These are phyloP conservation scores for Yarrowia divulgata DNA, from an alignment of 805 yeast genomes.

Conservation along the genomic window DNA sequence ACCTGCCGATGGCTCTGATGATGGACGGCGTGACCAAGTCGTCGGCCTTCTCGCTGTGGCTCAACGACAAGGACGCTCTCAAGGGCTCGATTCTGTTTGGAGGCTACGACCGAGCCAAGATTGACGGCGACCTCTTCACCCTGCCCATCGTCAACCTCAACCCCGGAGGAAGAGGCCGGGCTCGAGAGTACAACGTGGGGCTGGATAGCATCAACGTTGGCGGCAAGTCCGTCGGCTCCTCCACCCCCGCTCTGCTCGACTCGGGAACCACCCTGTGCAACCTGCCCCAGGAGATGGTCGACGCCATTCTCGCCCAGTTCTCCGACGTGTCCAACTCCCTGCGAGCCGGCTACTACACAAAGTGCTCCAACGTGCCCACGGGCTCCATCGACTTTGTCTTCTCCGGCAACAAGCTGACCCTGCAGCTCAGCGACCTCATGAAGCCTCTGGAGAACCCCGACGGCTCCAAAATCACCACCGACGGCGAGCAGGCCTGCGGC, in stretches of 20 bases:
- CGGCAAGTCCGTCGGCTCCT: slow-evolving; percentile 32
- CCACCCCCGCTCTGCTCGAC: slow-evolving; percentile 53
- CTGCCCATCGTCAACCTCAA: slow-evolving; percentile 51
- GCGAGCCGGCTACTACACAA: slow-evolving; percentile 53
- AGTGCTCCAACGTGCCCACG: slow-evolving; percentile 34
- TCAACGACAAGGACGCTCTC: slow-evolving; percentile 49
- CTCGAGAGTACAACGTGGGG: slow-evolving; percentile 32
- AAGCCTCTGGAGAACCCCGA: slow-evolving; percentile 42
- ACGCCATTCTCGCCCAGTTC: slow-evolving; percentile 45
- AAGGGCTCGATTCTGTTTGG: slow-evolving; percentile 45
- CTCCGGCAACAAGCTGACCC: slow-evolving; percentile 88
- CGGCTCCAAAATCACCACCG: slow-evolving; percentile 34
- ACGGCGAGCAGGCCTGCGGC: slow-evolving; percentile 37
- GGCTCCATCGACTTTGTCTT: slow-evolving; percentile 75
- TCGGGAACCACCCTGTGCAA: slow-evolving; percentile 61
- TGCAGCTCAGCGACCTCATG: slow-evolving; percentile 76
- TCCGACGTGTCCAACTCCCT: slow-evolving; percentile 68
- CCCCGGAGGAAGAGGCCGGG: slow-evolving; percentile 44
- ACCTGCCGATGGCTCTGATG: slow-evolving; percentile 51
- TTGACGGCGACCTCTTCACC: slow-evolving; percentile 42
- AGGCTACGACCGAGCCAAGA: slow-evolving; percentile 43
- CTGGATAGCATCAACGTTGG: slow-evolving; percentile 40
- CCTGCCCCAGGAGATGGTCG: slow-evolving; percentile 52
- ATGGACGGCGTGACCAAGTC: slow-evolving; percentile 52
- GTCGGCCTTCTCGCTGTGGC: slow-evolving; percentile 56